Percentiles rank a stretch among this genome's conserved stretches.
Conservation (phyloP, 345 rosid species). For the Fremontodendron californicum region DNA sequence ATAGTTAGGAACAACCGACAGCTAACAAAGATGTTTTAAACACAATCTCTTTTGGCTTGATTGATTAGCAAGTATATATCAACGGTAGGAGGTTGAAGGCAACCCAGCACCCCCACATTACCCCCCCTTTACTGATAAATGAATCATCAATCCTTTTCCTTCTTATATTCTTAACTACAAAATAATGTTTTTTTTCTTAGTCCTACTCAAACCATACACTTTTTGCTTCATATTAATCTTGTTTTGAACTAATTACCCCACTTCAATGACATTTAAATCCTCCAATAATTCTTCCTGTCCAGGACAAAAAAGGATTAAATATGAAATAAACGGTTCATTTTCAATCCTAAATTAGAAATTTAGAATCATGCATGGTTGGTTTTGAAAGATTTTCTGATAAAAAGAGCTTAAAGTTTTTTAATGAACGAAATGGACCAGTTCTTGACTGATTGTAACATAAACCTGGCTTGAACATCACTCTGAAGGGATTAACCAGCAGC, state of each 20-base stretch:
- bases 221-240: not conserved
- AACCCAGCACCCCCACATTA: not conserved
- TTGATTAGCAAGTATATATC: slow-evolving; percentile 2
- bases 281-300: not conserved
- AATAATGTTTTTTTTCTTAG: not conserved
- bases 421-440: not conserved
- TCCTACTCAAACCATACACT: not conserved
- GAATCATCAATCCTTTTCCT: not conserved
- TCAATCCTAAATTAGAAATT: not conserved
- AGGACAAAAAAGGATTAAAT: not conserved
- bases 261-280: not conserved
- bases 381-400: not conserved
- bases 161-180: not conserved
- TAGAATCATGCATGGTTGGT: not conserved
- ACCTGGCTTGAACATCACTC: slow-evolving; percentile 11
- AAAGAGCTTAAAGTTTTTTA: not conserved
- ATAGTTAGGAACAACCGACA: slow-evolving; percentile 8
- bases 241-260: not conserved
- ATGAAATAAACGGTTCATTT: not conserved
- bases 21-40: not conserved
- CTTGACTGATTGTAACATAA: not conserved
- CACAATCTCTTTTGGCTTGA: not conserved
- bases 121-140: not conserved
- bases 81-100: slow-evolving; percentile 13
- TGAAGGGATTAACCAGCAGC: slow-evolving; percentile 11